These are phyloP conservation scores for Trametes hirsuta DNA, from an alignment of 1,284 basidiomycete species.

Conservation along the genomic window DNA sequence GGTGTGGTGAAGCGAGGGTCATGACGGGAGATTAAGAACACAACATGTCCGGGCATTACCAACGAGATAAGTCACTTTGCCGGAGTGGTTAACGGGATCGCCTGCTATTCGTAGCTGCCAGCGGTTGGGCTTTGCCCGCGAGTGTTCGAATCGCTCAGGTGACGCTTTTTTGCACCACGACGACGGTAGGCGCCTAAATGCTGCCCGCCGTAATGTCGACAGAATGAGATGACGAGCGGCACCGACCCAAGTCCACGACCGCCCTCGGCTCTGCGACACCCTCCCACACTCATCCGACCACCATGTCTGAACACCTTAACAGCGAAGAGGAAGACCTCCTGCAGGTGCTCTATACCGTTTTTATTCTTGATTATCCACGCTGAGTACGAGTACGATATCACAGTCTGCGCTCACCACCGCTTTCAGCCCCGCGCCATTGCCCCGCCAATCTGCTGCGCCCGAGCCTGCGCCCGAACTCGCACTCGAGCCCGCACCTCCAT, in stretches of 20 bases:
- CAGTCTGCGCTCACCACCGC: constrained; percentile 37
- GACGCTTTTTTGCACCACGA: constrained; percentile 56
- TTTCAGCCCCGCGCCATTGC: constrained; percentile 29
- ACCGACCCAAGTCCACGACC: constrained; percentile 2
- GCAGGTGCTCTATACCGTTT: constrained; percentile 26
- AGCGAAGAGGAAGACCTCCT: constrained; percentile 35
- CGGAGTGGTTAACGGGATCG: constrained; percentile 93
- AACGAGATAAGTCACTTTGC: constrained; percentile 68
- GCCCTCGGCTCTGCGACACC: neutral
- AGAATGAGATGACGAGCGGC: constrained; percentile 10
- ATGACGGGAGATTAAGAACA: no score
- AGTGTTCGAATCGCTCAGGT: constrained; percentile 89
- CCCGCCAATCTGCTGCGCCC: constrained; percentile 29
- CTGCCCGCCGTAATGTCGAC: constrained; percentile 4
- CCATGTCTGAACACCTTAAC: constrained; percentile 35
- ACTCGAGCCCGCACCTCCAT: constrained; percentile 17
- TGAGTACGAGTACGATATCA: neutral
- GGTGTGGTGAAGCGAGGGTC: no score
- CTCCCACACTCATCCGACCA: neutral
- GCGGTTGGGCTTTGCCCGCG: constrained; percentile 64
- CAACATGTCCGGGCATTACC: neutral
- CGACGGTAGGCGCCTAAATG: neutral
- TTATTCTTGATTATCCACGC: neutral
- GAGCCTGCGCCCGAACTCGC: constrained; percentile 17
- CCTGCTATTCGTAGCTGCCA: constrained; percentile 62